Conservation (phyloP, 2,329 filamentous ascomycete species). For the Exophiala sp. region DNA sequence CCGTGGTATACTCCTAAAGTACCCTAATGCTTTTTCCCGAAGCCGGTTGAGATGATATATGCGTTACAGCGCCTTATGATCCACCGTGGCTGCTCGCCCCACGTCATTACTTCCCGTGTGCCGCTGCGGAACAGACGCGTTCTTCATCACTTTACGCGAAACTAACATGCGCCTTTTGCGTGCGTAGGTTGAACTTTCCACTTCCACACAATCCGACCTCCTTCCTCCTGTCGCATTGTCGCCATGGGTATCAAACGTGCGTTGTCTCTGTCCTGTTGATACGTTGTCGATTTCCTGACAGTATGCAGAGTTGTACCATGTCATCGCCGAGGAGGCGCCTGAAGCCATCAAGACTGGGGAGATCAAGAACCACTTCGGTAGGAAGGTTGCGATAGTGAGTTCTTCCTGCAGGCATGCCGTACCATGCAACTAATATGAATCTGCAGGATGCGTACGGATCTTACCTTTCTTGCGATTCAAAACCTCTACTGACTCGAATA, state of each 20-base stretch:
- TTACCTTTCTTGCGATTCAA: constrained; percentile 7
- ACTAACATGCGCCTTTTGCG: constrained; percentile 5
- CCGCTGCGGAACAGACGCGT: background rate
- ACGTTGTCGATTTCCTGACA: constrained; percentile 14
- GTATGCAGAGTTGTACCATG: constrained; percentile 59
- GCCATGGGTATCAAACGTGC: constrained; percentile 50
- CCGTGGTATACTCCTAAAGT: too few species aligned
- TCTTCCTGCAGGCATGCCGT: constrained; percentile 23
- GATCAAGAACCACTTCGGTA: constrained; percentile 97
- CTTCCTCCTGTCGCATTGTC: background rate
- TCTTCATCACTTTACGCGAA: constrained; percentile 3
- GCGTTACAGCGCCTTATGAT: background rate
- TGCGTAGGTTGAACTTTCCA: background rate
- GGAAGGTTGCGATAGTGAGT: constrained; percentile 93
- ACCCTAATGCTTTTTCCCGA: too few species aligned
- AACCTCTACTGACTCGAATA: constrained; percentile 33
- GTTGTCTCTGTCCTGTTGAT: constrained; percentile 24
- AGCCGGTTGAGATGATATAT: background rate
- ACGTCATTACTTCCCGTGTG: background rate
- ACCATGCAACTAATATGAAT: constrained; percentile 5
- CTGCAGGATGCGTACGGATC: constrained; percentile 42
- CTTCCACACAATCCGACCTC: background rate
- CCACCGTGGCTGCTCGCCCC: background rate
- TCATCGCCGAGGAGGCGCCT: constrained; percentile 90
- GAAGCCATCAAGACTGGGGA: constrained; percentile 92